Percentiles rank a stretch among this genome's conserved stretches.
phyloP scores from a whole-genome alignment of 768 basidiomycete species.

The Tylopilus subfusipes region DNA sequence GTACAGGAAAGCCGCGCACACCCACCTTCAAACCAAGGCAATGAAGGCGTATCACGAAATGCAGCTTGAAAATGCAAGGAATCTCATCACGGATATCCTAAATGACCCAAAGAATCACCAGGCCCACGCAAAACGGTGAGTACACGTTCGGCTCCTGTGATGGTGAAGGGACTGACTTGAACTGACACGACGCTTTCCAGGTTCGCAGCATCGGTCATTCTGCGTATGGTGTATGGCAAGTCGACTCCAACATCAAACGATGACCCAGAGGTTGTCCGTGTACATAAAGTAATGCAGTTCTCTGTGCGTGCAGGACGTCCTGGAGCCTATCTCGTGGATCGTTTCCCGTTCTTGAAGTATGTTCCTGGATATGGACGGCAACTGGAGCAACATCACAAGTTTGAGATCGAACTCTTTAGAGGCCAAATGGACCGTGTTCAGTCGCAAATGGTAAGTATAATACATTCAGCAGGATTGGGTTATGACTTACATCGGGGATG shows the following conservation, averaged over 20 bases:
- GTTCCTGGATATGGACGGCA: conserved; percentile 56
- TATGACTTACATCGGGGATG: too few relatives aligned
- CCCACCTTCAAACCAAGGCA: conserved; percentile 49
- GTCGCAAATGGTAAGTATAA: conserved; percentile 36
- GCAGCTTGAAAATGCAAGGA: conserved; percentile 34
- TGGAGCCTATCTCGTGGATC: conserved; percentile 35
- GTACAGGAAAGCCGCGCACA: conserved; percentile 49
- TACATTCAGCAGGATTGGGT: neutral
- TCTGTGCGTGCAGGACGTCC: conserved; percentile 28
- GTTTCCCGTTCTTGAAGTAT: conserved; percentile 35
- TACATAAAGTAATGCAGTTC: conserved; percentile 17
- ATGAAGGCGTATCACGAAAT: conserved; percentile 41
- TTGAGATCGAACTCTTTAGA: conserved; percentile 49
- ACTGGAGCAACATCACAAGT: conserved; percentile 47
- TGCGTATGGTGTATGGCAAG: conserved; percentile 26
- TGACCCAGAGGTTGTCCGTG: conserved; percentile 19
- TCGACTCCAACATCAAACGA: conserved; percentile 22
- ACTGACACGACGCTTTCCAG: conserved; percentile 11
- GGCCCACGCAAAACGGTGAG: conserved; percentile 48
- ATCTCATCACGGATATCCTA: conserved; percentile 27
- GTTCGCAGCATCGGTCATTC: conserved; percentile 21
- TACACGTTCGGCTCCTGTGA: too few relatives aligned
- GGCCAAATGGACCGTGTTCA: conserved; percentile 45
- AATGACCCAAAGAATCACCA: conserved; percentile 32
- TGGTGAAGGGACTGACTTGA: too few relatives aligned